Evolutionary conservation across 148 eudicot genomes (phyloP).

Genomic region (Dysphania ambrosioides): DNA sequence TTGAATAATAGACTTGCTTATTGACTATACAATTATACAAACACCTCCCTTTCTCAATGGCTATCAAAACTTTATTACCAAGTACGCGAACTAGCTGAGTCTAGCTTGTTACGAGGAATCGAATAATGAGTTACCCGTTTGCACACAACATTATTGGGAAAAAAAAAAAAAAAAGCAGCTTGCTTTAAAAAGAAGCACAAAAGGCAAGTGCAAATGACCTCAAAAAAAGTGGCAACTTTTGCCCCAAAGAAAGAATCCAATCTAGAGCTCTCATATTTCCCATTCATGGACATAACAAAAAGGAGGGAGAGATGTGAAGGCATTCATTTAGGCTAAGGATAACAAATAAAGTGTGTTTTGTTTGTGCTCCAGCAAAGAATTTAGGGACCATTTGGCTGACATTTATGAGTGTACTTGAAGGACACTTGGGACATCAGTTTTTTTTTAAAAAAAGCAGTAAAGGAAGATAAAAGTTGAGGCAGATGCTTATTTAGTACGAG

Average conservation of each 20-base stretch:
- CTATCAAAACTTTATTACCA: not conserved
- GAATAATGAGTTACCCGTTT: constrained; percentile 3
- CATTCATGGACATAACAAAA: constrained; percentile 20
- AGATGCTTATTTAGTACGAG: not conserved
- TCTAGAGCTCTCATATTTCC: constrained; percentile 13
- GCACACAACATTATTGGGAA: constrained; percentile 14
- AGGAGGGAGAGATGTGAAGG: not conserved
- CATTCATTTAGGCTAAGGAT: constrained; percentile 11
- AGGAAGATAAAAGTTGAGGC: not conserved
- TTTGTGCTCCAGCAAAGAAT: constrained; percentile 19
- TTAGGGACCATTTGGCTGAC: not conserved
- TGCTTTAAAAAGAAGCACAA: constrained; percentile 6
- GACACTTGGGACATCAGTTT: not conserved
- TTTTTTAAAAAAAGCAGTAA: not conserved
- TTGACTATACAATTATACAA: too few relatives aligned
- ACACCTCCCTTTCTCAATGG: too few relatives aligned
- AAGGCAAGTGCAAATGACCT: constrained; percentile 21
- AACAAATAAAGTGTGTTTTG: constrained; percentile 22
- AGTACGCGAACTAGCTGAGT: not conserved
- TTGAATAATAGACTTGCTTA: too few relatives aligned
- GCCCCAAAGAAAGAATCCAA: constrained; percentile 24
- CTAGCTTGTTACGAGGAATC: not conserved
- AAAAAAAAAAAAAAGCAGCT: too few relatives aligned
- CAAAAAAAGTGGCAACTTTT: constrained; percentile 4
- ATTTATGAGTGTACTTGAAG: constrained; percentile 3